A percentile compares a stretch with the other conserved stretches of the same genome.
Conservation (phyloP, 23 red algal species). For the Chondrus crispus region DNA sequence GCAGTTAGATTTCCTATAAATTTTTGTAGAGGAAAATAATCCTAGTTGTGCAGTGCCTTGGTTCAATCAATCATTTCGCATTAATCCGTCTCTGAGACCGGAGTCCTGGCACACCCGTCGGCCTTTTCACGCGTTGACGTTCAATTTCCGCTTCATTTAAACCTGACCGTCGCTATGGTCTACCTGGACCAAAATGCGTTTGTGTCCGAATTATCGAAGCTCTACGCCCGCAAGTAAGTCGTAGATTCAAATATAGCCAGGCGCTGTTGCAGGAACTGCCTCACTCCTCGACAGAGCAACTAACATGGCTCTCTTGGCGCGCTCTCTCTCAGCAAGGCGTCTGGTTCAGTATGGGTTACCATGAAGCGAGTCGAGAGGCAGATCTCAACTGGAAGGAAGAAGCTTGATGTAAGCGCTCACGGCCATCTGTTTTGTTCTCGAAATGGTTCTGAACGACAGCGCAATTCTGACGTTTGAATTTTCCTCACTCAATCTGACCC, state of each 20-base stretch:
- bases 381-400: conserved; percentile 36
- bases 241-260: background rate
- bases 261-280: too few species aligned
- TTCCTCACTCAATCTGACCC: background rate
- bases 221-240: conserved; percentile 65
- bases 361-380: conserved; percentile 60
- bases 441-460: background rate
- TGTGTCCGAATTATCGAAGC: conserved; percentile 71
- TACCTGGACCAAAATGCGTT: conserved; percentile 68
- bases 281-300: too few species aligned
- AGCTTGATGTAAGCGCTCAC: conserved; percentile 7
- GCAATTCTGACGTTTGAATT: background rate
- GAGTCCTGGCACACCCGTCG: too few species aligned
- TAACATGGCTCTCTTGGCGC: background rate
- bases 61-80: too few species aligned
- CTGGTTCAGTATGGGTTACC: conserved; percentile 66
- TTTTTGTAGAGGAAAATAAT: too few species aligned
- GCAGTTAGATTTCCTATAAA: too few species aligned
- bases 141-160: too few species aligned
- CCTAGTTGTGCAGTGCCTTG: too few species aligned
- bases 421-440: background rate
- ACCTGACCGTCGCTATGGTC: conserved; percentile 31
- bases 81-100: too few species aligned
- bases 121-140: too few species aligned
- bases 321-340: conserved; percentile 31